These are phyloP conservation scores for Laburnicola sp. DNA, from an alignment of 2,329 filamentous ascomycete genomes.

Conservation along the genomic window DNA sequence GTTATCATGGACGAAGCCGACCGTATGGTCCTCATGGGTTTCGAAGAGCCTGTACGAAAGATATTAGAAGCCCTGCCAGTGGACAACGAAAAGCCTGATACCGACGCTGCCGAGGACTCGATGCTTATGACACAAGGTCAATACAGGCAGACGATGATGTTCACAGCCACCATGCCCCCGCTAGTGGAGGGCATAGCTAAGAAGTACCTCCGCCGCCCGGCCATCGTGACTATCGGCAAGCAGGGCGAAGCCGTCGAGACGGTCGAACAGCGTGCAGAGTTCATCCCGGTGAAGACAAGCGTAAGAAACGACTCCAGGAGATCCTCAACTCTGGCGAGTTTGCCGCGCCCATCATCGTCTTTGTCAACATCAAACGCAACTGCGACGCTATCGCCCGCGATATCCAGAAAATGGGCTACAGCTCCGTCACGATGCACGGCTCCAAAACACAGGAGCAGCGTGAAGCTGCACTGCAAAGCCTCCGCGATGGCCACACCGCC, in stretches of 20 bases:
- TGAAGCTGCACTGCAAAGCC: constrained; percentile 84
- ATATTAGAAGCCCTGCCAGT: constrained; percentile 94
- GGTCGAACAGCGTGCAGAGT: constrained; percentile 95
- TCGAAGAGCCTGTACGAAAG: constrained; percentile 96
- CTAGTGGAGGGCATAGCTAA: constrained; percentile 94
- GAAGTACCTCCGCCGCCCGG: constrained; percentile 90
- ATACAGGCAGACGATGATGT: constrained; percentile 99
- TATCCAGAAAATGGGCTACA: constrained; percentile 92
- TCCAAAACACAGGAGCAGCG: constrained; percentile 97
- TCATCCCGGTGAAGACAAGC: constrained; percentile 86
- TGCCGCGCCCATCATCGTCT: constrained; percentile 90
- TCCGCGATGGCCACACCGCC: constrained; percentile 78
- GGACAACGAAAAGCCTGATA: constrained; percentile 91
- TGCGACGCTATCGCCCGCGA: constrained; percentile 93
- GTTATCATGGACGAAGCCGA: constrained; percentile 99
- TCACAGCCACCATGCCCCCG: constrained; percentile 96
- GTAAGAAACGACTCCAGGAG: constrained; percentile 93
- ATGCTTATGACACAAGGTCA: constrained; percentile 81
- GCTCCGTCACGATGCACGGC: constrained; percentile 86
- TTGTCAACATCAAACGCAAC: constrained; percentile 99
- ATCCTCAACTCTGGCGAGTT: constrained; percentile 82
- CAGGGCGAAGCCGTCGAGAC: constrained; percentile 95
- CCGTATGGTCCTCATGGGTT: constrained; percentile 97
- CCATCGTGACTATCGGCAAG: constrained; percentile 93
- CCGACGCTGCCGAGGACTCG: constrained; percentile 84